A percentile compares a stretch with the other conserved stretches of the same genome.
phyloP scores from a whole-genome alignment of 169 alveolate genomes.

The Plasmodium knowlesi region DNA sequence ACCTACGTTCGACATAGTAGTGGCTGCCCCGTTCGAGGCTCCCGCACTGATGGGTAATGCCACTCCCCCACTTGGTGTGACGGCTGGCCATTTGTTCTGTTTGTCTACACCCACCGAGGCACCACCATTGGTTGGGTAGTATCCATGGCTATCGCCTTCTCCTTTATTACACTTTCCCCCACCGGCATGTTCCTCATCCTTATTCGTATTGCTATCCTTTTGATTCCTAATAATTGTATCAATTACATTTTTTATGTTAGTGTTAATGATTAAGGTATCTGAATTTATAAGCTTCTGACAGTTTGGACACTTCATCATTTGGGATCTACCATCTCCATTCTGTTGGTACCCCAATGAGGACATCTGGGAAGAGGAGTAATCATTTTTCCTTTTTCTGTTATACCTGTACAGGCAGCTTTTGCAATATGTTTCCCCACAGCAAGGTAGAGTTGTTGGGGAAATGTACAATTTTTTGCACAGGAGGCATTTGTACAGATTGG shows the following conservation, averaged over 20 bases:
- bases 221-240: conserved; percentile 53
- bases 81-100: neutral
- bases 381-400: conserved; percentile 59
- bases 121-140: neutral
- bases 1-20: neutral
- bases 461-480: conserved; percentile 85
- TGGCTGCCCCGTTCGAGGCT: neutral
- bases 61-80: neutral
- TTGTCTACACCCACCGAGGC: neutral
- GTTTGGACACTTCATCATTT: conserved; percentile 56
- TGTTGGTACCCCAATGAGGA: neutral
- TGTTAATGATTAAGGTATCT: conserved; percentile 53
- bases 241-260: conserved; percentile 63
- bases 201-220: neutral
- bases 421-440: conserved; percentile 90
- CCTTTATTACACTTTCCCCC: neutral
- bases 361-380: neutral
- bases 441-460: conserved; percentile 85
- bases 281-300: conserved; percentile 20
- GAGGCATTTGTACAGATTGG: conserved; percentile 81
- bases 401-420: conserved; percentile 79
- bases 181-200: neutral
- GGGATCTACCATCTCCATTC: neutral
- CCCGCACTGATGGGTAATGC: neutral
- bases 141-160: neutral